Conservation (phyloP, 768 basidiomycete genomes). For the Podaxis mareebaensis region DNA sequence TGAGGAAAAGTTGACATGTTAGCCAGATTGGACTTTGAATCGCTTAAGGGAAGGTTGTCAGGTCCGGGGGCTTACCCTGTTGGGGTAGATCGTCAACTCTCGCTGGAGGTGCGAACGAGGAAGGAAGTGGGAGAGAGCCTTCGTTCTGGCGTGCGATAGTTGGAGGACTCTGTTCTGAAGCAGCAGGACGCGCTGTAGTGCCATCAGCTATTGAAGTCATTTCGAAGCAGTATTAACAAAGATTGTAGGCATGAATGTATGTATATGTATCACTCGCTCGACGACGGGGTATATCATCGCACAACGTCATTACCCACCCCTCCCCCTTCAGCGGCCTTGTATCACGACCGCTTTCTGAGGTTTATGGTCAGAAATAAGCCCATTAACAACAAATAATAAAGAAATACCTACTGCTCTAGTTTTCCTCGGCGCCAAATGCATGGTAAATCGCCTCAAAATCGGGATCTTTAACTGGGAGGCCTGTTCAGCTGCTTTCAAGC, state of each 20-base stretch:
- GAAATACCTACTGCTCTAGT: too few relatives aligned
- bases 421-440: too few relatives aligned
- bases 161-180: background rate
- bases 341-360: too few relatives aligned
- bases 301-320: background rate
- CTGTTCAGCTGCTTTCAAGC: too few relatives aligned
- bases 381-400: too few relatives aligned
- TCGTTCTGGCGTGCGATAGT: background rate
- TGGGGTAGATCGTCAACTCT: conserved; percentile 30
- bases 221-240: background rate
- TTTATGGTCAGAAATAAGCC: too few relatives aligned
- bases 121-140: background rate
- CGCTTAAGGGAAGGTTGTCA: background rate
- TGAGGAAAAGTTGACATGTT: conserved; percentile 16
- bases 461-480: too few relatives aligned
- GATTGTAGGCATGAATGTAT: background rate
- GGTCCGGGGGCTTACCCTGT: conserved; percentile 33
- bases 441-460: too few relatives aligned
- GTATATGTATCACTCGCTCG: too few relatives aligned
- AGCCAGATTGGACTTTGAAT: background rate
- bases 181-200: background rate
- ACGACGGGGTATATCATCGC: background rate
- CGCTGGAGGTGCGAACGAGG: conserved; percentile 22
- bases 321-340: too few relatives aligned
- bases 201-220: background rate